These are phyloP conservation scores for Alternaria incomplexa DNA, from an alignment of 2,329 filamentous ascomycete species.

Conservation along the genomic window DNA sequence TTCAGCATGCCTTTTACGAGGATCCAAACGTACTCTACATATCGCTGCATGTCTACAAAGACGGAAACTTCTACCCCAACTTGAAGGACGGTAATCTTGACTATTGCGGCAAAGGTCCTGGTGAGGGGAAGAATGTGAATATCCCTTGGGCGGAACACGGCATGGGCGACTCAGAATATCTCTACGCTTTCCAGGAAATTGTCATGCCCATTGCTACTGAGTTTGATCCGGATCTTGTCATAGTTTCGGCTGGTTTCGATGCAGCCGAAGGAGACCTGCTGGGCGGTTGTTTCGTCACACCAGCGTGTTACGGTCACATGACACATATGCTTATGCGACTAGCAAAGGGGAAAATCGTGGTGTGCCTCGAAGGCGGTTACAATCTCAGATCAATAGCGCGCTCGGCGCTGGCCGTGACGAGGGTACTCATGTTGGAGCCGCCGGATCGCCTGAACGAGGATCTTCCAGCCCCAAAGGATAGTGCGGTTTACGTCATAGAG, in stretches of 20 bases:
- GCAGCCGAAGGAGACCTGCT: conserved; percentile 92
- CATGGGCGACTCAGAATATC: conserved; percentile 96
- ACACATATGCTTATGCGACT: conserved; percentile 98
- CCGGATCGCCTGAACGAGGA: conserved; percentile 65
- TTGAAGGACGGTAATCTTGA: conserved; percentile 64
- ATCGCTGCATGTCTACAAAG: conserved; percentile 86
- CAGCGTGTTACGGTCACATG: conserved; percentile 95
- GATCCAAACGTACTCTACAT: conserved; percentile 96
- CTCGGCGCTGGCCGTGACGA: conserved; percentile 88
- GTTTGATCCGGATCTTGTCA: conserved; percentile 92
- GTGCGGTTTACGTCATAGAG: conserved; percentile 62
- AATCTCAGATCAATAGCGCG: conserved; percentile 91
- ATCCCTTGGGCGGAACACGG: conserved; percentile 71
- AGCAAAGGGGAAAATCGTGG: conserved; percentile 85
- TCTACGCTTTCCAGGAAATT: conserved; percentile 93
- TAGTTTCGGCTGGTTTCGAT: conserved; percentile 95
- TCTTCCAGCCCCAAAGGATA: conserved; percentile 54
- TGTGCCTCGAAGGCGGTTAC: conserved; percentile 95
- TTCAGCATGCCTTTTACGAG: conserved; percentile 94
- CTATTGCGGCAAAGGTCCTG: conserved; percentile 64
- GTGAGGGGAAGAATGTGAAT: conserved; percentile 70
- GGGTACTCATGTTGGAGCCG: conserved; percentile 93
- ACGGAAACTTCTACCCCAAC: conserved; percentile 83
- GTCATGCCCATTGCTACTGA: conserved; percentile 96
- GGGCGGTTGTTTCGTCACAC: conserved; percentile 90